Base-by-base conservation (phyloP, 2,329 filamentous ascomycete genomes). In the Colletotrichum neosansevieriae region DNA sequence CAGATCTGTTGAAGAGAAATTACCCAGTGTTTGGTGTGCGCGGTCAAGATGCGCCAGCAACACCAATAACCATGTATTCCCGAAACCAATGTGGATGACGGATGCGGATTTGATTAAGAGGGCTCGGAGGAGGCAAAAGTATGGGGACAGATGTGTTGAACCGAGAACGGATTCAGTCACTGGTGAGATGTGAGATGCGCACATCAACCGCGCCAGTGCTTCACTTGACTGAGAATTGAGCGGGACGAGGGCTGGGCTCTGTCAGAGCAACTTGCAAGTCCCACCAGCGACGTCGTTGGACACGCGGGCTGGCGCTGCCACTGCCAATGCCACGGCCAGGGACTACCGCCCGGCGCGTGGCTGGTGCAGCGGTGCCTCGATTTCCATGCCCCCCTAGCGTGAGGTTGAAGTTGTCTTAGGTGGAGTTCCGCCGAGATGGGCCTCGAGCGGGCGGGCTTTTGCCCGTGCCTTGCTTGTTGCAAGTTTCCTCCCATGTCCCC, bases 351-450 rank as follows among this genome's bases (percentile, higher is more conserved):
- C 36, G 19, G 50, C 44, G 44, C 44, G 36, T 44, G 60, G 51
- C 64, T 67, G 64, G 59, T 19, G 40, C 60, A 56, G 54, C 34
- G 54, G 45, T 53, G 65, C 49, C 60, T 59, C 61, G 38, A 68
- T 53, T 38, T 53, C 61, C 51, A 51, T 58, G 59, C 59, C 45
- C 45, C 29, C 13, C 19, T 68, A 65, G 66, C 49, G 61, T 19
- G 36, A 56, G 44, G 40, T 58, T 54, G 54, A 65, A 49, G 40
- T 60, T 17, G 47, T 42, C 34, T 36, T n/a, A 24, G 42, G 66
- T 59, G 66, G 66, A 68, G 54, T 66, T 68, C 65, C 49, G 54
- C 65, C 65, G 49, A 65, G 65, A 68, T 65, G 65, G 65, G 61
- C 44, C 44, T 56, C n/a, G 21, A 54, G 40, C 45, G 63, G 59